Evolutionary conservation across 495 filamentous ascomycete species (phyloP).

Genomic region (Hypoxylon fuscum): DNA sequence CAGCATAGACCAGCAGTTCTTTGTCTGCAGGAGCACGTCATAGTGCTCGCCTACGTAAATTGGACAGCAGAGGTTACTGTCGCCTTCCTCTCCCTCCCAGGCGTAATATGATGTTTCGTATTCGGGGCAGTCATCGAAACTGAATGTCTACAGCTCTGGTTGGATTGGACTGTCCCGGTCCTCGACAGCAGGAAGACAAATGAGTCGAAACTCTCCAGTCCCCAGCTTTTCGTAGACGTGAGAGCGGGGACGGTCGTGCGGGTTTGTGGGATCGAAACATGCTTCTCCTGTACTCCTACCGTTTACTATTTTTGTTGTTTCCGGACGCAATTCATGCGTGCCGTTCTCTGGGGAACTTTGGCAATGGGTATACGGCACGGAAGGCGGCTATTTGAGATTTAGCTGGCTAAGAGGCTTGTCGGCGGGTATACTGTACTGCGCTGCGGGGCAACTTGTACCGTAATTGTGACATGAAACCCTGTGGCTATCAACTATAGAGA

Average conservation of each 20-base stretch:
- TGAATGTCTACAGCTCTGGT: slow-evolving; percentile 32
- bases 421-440: background rate
- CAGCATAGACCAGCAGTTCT: slow-evolving; percentile 46
- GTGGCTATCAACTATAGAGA: background rate
- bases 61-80: slow-evolving; percentile 25
- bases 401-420: slow-evolving; percentile 10
- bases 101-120: slow-evolving; percentile 45
- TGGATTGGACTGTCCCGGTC: slow-evolving; percentile 30
- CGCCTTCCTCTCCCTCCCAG: slow-evolving; percentile 44
- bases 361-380: background rate
- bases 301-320: background rate
- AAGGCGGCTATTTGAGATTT: slow-evolving; percentile 24
- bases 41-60: slow-evolving; percentile 43
- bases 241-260: background rate
- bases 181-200: slow-evolving; percentile 6
- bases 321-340: background rate
- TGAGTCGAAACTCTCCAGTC: slow-evolving; percentile 9
- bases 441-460: background rate
- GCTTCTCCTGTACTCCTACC: background rate
- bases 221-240: background rate
- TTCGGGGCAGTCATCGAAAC: slow-evolving; percentile 37
- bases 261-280: background rate
- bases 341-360: background rate
- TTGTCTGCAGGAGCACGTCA: slow-evolving; percentile 43
- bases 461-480: background rate